Evolutionary conservation across 2,329 filamentous ascomycete species (phyloP), one percentile per base, ranked within the genome.

Genomic region (Penicillium sp.): DNA sequence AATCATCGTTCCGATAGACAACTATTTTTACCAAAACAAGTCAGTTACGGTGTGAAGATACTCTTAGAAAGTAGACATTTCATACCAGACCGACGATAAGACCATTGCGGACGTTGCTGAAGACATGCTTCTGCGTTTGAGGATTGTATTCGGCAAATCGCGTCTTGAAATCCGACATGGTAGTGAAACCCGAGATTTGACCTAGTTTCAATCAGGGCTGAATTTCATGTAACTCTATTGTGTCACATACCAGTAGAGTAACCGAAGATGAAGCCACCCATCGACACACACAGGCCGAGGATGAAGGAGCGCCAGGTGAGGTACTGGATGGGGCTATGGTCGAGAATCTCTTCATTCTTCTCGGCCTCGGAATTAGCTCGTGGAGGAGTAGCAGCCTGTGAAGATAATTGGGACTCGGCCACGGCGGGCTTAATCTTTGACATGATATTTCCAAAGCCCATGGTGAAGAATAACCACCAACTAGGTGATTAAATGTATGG

Each of bases 201-300:
- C 65, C 64, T 40, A 22, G 4, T 26, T 37, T 10, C 23, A 30
- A 30, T 37, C 22, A 43, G 28, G 33, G 10, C 27, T 30, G 13
- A 28, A 33, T 10, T 12, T 2, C 13, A 12, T 13, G 18, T 33
- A 30, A 27, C 25, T 27, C 10, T 27, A 36, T 13, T 29, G 35
- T 39, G 39, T 25, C 30, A 45, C 47, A 52, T 55, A 63, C 64
- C 64, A 44, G 64, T 67, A 13, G 64, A 59, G 49, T 69, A 70
- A 46, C 67, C 66, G 48, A 70, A 70, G 40, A 70, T 64, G 50
- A 71, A 66, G 44, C 68, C 68, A 47, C 68, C 68, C 64, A 71
- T 70, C 4, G 67, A 70, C 28, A 69, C 67, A 39, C 69, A 57
- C 26, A 70, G 33, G 32, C 66, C 66, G 44, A 71, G 62, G 41